These are phyloP conservation scores for Boletus insuetus DNA, from an alignment of 768 basidiomycete species.

Conservation along the genomic window DNA sequence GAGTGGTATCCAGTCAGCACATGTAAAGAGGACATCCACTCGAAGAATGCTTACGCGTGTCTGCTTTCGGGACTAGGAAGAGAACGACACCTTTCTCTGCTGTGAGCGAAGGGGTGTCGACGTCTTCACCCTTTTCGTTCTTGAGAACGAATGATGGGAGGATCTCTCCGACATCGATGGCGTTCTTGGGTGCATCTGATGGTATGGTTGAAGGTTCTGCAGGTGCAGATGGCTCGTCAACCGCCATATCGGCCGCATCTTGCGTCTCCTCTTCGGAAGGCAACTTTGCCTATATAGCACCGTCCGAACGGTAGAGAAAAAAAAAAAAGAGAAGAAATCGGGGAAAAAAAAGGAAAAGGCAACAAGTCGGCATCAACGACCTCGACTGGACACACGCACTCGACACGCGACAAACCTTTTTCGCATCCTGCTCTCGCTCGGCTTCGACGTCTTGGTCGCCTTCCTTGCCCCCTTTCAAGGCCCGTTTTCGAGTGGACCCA, in stretches of 20 bases:
- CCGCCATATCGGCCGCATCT: not conserved
- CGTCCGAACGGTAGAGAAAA: no score
- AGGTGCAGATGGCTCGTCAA: not conserved
- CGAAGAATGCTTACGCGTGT: slow-evolving; percentile 59
- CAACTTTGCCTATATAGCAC: slow-evolving; percentile 14
- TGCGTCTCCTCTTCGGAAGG: slow-evolving; percentile 12
- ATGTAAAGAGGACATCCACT: not conserved
- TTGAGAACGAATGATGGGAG: slow-evolving; percentile 75
- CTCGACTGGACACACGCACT: not conserved
- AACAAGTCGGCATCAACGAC: not conserved
- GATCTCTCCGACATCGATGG: slow-evolving; percentile 66
- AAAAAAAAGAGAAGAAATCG: not conserved
- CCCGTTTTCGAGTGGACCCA: slow-evolving; percentile 36
- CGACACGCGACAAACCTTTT: slow-evolving; percentile 23
- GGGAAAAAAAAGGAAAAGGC: not conserved
- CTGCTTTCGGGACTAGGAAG: slow-evolving; percentile 82
- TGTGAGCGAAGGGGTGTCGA: slow-evolving; percentile 62
- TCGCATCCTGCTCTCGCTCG: slow-evolving; percentile 18
- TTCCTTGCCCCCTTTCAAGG: slow-evolving; percentile 21
- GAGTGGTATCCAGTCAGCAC: not conserved
- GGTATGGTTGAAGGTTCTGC: slow-evolving; percentile 3
- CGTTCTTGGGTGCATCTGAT: slow-evolving; percentile 15
- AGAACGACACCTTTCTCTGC: slow-evolving; percentile 75
- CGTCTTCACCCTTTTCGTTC: slow-evolving; percentile 81
- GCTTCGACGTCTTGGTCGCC: slow-evolving; percentile 14